Percentiles rank a stretch among this genome's conserved stretches.
Evolutionary conservation across 148 eudicot species (phyloP).

Genomic region (Rhododendron molle): DNA sequence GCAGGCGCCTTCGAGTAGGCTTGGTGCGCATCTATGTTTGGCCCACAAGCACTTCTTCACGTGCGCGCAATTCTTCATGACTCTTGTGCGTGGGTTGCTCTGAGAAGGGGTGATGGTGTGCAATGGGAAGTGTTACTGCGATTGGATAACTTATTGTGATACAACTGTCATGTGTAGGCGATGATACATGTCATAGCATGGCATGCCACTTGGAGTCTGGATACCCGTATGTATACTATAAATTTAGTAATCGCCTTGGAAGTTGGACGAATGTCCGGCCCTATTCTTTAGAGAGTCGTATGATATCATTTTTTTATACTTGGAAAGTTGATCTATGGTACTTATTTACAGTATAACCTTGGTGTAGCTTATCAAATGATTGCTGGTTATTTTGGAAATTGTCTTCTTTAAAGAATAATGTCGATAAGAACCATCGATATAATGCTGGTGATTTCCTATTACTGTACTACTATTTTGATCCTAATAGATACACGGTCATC

Average conservation of each 20-base stretch:
- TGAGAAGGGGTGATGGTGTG: background rate
- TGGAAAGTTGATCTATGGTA: background rate
- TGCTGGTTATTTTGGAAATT: background rate
- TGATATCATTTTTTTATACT: background rate
- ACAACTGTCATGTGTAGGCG: background rate
- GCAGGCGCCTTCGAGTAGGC: background rate
- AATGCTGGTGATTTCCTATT: background rate
- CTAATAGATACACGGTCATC: background rate
- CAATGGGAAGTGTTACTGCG: background rate
- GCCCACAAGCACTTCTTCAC: background rate
- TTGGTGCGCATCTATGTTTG: background rate
- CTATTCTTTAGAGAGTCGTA: background rate
- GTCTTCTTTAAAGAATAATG: background rate
- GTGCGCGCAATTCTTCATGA: background rate
- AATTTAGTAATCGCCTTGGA: background rate
- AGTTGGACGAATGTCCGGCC: background rate
- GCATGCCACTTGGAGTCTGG: background rate
- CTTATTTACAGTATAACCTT: background rate
- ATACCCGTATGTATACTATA: background rate
- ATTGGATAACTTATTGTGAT: background rate
- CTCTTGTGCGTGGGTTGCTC: background rate
- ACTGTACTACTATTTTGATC: background rate
- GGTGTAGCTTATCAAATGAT: background rate
- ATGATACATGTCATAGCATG: background rate
- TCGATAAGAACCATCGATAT: background rate